A percentile compares a stretch with the other conserved stretches of the same genome.
These are phyloP conservation scores for Fusarium brachygibbosum DNA, from an alignment of 2,329 filamentous ascomycete genomes.

Conservation along the genomic window DNA sequence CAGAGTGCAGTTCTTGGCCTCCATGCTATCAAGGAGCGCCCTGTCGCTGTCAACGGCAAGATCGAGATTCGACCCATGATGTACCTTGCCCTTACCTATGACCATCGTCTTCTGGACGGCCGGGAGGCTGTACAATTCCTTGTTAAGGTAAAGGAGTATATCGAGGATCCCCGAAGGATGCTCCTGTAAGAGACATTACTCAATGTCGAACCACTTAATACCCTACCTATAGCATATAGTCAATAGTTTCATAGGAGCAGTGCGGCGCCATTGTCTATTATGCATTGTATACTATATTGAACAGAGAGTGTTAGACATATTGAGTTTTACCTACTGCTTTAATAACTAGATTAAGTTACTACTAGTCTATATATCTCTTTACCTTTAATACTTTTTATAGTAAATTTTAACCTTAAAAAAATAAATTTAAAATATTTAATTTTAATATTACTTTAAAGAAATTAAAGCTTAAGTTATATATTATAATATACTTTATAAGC, in stretches of 20 bases:
- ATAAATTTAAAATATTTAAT: too few relatives aligned
- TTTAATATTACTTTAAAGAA: too few relatives aligned
- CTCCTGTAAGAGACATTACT: conserved; percentile 66
- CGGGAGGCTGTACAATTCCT: conserved; percentile 96
- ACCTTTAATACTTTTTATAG: too few relatives aligned
- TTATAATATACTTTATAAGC: too few relatives aligned
- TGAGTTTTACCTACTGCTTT: too few relatives aligned
- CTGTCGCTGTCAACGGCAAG: conserved; percentile 91
- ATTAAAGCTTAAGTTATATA: too few relatives aligned
- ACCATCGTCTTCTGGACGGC: conserved; percentile 94
- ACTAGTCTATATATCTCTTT: too few relatives aligned
- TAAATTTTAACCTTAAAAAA: too few relatives aligned
- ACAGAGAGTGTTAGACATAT: too few relatives aligned
- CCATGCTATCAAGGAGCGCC: conserved; percentile 95
- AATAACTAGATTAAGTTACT: too few relatives aligned
- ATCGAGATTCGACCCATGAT: conserved; percentile 99
- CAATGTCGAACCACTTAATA: conserved; percentile 31
- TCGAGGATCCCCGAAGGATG: conserved; percentile 96
- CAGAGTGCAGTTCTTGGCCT: conserved; percentile 93
- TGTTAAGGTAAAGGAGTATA: conserved; percentile 97
- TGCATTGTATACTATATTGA: too few relatives aligned
- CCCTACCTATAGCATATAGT: conserved; percentile 31
- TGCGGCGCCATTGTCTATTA: too few relatives aligned
- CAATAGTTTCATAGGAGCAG: not conserved
- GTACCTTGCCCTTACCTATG: conserved; percentile 97